Evolutionary conservation across 495 filamentous ascomycete genomes (phyloP).

Genomic region (Penicillium paxilli): DNA sequence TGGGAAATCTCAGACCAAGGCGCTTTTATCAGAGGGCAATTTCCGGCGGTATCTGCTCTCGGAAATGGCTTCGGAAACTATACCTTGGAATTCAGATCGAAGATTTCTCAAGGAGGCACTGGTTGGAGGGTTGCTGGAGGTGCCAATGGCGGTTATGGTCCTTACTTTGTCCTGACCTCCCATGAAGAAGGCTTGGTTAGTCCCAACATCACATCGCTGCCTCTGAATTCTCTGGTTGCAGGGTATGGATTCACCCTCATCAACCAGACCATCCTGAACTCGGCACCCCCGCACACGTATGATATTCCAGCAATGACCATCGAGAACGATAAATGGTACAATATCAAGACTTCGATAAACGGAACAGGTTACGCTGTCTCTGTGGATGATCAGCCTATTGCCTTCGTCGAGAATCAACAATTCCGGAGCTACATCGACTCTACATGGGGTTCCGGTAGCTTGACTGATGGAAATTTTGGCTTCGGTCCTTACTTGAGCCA

Average conservation of each 20-base stretch:
- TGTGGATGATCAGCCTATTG: conserved; percentile 8
- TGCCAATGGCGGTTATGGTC: conserved; percentile 14
- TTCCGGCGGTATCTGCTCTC: conserved; percentile 12
- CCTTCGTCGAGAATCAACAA: conserved; percentile 3
- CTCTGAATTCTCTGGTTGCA: conserved; percentile 14
- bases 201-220: conserved; percentile 13
- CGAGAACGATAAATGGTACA: conserved; percentile 14
- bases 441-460: neutral
- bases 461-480: conserved; percentile 26
- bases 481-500: conserved; percentile 37
- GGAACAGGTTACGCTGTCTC: conserved; percentile 14
- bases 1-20: conserved; percentile 19
- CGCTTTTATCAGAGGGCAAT: conserved; percentile 16
- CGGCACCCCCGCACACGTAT: conserved; percentile 5
- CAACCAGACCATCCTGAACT: conserved; percentile 15
- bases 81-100: conserved; percentile 18
- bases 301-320: conserved; percentile 5
- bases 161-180: conserved; percentile 16
- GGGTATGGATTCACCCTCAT: conserved; percentile 19
- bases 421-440: neutral
- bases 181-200: conserved; percentile 4
- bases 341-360: conserved; percentile 15
- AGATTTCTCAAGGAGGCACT: conserved; percentile 21
- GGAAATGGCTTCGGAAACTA: conserved; percentile 15
- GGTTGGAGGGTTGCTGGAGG: conserved; percentile 21